These are phyloP conservation scores for Anastatica hierochuntica DNA, from an alignment of 345 rosid species.

Conservation along the genomic window DNA sequence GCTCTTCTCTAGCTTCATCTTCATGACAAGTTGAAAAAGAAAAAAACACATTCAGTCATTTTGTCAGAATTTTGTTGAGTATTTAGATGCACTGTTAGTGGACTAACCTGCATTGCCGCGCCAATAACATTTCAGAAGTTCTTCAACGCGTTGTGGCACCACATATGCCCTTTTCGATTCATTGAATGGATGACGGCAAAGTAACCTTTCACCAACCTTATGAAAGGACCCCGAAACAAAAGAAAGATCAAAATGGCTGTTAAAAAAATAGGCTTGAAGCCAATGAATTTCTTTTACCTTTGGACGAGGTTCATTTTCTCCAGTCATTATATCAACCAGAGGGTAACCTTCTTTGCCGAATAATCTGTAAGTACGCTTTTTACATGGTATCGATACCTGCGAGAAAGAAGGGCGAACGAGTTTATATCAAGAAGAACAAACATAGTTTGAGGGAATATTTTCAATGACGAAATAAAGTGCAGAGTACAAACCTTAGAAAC, in stretches of 20 bases:
- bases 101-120: constrained; percentile 70
- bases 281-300: constrained; percentile 35
- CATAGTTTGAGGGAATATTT: background rate
- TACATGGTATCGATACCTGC: too few species aligned
- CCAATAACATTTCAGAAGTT: constrained; percentile 90
- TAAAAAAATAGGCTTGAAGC: background rate
- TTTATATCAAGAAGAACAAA: background rate
- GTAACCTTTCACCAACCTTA: constrained; percentile 77
- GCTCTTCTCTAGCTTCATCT: constrained; percentile 58
- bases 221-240: too few species aligned
- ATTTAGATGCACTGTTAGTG: too few species aligned
- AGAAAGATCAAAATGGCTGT: background rate
- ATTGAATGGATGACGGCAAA: constrained; percentile 93
- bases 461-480: background rate
- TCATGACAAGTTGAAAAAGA: background rate
- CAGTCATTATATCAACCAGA: constrained; percentile 89
- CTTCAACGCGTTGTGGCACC: constrained; percentile 86
- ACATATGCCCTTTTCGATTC: constrained; percentile 96
- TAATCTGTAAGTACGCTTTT: constrained; percentile 53
- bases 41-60: constrained; percentile 1
- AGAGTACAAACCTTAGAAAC: constrained; percentile 61
- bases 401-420: background rate
- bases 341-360: constrained; percentile 90
- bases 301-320: constrained; percentile 81
- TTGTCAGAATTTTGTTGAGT: background rate